Base-by-base conservation (phyloP, 2,329 filamentous ascomycete genomes). In the Hansfordia pulvinata region DNA sequence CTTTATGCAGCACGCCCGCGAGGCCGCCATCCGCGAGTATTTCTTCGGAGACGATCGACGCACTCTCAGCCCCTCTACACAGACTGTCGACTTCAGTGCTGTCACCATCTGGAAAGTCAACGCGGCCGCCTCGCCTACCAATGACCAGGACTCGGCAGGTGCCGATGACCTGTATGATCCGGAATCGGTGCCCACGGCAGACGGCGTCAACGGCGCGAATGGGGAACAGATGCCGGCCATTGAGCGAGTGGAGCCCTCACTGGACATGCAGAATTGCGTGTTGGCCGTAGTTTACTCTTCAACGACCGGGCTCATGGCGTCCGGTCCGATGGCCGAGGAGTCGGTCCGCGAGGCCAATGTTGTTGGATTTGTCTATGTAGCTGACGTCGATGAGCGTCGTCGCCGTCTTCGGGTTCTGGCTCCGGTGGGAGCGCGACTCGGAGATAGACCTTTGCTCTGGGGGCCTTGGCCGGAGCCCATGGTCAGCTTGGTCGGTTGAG, bases 281-380 rank as follows among this genome's bases (percentile, higher is more conserved):
- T 58, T 96, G 7, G 84, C 88, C 1, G 76, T 98, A 28, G 84
- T 92, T 52, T 75, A 85, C 44, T n/a, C n/a, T n/a, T n/a, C n/a
- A n/a, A n/a, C n/a, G n/a, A n/a, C n/a, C n/a, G n/a, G n/a, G n/a
- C n/a, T n/a, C n/a, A n/a, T n/a, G n/a, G 84, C 80, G 23, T 65
- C 70, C 3, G 53, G 69, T 1, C 74, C 69, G 24, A 84, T 90
- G 33, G 57, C 68, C 1, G 67, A 78, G 6, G 74, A 82, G 25
- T 67, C 71, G 2, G 75, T 96, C 23, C 69, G 83, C 9, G 78
- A 86, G 39, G 75, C 85, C 6, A 79, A 77, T 30, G 76, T 96
- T 17, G 79, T 92, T 67, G 90, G 90, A 0, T 98, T 93, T 44
- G 68, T 94, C 17, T 94, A 93, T 44, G 80, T 96, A 10, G 78